A percentile compares a stretch with the other conserved stretches of the same genome.
phyloP scores from a whole-genome alignment of 768 basidiomycete species.

The Xanthoconium purpureum region DNA sequence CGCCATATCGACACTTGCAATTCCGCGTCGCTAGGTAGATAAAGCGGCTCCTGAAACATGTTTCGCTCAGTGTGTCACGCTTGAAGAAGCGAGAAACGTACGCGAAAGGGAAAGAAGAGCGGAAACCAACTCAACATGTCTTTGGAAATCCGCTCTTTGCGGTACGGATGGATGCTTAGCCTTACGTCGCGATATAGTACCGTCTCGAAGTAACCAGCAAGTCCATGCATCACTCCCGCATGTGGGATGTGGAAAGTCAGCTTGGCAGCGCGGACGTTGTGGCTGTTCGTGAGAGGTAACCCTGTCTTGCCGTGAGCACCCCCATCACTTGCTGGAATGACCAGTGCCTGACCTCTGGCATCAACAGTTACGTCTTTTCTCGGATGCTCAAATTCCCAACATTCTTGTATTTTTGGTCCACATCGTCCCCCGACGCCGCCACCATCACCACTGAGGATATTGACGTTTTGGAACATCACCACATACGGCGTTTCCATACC shows the following conservation, averaged over 20 bases:
- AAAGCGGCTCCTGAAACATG: conserved; percentile 74
- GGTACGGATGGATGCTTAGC: conserved; percentile 89
- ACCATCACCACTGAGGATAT: conserved; percentile 78
- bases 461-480: conserved; percentile 96
- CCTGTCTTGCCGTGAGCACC: conserved; percentile 44
- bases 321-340: not conserved
- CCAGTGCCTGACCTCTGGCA: conserved; percentile 50
- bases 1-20: conserved; percentile 94
- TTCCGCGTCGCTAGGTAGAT: conserved; percentile 89
- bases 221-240: conserved; percentile 88
- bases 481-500: conserved; percentile 94
- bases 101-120: conserved; percentile 91
- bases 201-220: conserved; percentile 97
- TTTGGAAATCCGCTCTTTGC: conserved; percentile 81
- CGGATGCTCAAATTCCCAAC: conserved; percentile 98
- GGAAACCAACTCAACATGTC: conserved; percentile 99
- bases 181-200: conserved; percentile 87
- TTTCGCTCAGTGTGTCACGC: not conserved
- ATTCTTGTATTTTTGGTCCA: conserved; percentile 85
- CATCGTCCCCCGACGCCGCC: conserved; percentile 61
- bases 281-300: conserved; percentile 89
- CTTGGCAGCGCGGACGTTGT: conserved; percentile 87
- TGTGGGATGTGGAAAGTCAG: conserved; percentile 91
- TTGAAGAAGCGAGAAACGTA: conserved; percentile 33
- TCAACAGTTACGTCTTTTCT: conserved; percentile 75